Conservation (phyloP, 306 rosid species). For the Pachyrhizus erosus region DNA sequence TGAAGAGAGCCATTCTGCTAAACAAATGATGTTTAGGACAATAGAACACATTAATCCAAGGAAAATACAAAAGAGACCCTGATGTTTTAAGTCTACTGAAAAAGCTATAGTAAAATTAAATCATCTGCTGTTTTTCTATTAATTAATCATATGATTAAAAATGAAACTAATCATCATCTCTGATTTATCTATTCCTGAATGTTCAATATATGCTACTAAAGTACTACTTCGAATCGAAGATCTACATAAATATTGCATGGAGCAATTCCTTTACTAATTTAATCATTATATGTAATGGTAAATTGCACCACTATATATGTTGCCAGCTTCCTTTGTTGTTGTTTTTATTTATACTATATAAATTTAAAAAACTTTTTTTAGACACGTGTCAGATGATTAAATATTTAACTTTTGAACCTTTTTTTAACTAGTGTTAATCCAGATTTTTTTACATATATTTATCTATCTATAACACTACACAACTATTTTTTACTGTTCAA, state of each 20-base stretch:
- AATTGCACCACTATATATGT: constrained; percentile 18
- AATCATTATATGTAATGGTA: background rate
- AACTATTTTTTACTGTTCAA: too few relatives aligned
- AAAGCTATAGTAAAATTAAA: background rate
- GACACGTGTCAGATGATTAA: too few relatives aligned
- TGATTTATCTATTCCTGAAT: background rate
- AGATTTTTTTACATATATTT: too few relatives aligned
- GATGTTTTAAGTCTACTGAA: background rate
- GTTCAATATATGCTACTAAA: background rate
- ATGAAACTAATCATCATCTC: background rate
- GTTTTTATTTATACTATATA: background rate
- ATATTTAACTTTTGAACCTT: too few relatives aligned
- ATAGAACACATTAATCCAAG: background rate
- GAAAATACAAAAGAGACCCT: background rate
- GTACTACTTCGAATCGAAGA: background rate
- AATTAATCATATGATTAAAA: too few relatives aligned
- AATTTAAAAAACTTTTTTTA: too few relatives aligned
- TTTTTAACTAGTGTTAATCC: too few relatives aligned
- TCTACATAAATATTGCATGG: background rate
- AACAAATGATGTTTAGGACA: background rate
- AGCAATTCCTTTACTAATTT: background rate
- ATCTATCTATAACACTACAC: too few relatives aligned
- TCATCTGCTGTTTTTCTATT: background rate
- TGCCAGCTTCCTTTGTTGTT: background rate
- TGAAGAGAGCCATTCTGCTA: background rate